These are phyloP conservation scores for Mimosa bimucronata DNA, from an alignment of 306 rosid species.

Conservation along the genomic window DNA sequence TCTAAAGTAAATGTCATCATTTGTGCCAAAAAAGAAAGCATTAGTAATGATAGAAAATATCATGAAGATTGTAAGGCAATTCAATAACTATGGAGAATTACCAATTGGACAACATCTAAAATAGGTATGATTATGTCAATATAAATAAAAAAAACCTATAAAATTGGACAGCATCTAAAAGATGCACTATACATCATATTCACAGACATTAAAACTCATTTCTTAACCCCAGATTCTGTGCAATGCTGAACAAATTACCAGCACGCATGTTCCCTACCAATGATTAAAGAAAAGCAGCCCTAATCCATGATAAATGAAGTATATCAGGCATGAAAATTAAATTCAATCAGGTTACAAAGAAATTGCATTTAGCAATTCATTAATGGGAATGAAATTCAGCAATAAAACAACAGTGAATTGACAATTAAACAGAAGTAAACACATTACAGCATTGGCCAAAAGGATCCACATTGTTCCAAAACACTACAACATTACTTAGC, in stretches of 20 bases:
- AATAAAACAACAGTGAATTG: constrained; percentile 24
- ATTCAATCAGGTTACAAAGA: constrained; percentile 17
- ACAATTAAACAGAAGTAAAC: constrained; percentile 27
- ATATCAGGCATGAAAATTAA: neutral
- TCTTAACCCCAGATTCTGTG: neutral
- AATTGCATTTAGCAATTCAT: neutral
- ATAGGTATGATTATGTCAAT: neutral
- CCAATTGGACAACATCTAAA: neutral
- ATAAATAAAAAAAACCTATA: neutral
- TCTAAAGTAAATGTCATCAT: no score
- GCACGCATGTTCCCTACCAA: neutral
- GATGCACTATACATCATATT: neutral
- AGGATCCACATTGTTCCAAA: no score
- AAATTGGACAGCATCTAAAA: no score
- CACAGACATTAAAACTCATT: neutral
- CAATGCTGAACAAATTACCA: neutral
- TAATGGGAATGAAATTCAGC: neutral
- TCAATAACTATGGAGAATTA: neutral
- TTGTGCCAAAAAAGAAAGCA: neutral
- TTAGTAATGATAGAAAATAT: neutral
- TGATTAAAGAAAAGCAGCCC: neutral
- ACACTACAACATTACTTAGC: no score
- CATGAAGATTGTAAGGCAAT: neutral
- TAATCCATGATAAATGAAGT: neutral
- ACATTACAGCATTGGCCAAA: no score